Percentiles rank a stretch among this genome's conserved stretches.
These are phyloP conservation scores for Gigaspora rosea DNA, from an alignment of 192 early-diverging fungal species.

Conservation along the genomic window DNA sequence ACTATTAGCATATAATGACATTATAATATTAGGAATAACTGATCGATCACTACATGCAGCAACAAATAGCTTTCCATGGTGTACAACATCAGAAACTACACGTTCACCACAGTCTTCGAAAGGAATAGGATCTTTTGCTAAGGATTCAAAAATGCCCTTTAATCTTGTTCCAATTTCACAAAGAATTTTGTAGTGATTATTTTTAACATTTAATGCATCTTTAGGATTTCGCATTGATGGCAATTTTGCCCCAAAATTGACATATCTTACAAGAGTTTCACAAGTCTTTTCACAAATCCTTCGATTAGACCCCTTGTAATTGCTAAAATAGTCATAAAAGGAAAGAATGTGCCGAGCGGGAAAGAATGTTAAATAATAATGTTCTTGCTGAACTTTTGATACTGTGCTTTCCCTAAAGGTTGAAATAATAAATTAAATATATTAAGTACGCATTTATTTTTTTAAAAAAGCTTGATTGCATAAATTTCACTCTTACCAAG, in stretches of 20 bases:
- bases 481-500: too few relatives aligned
- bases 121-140: background rate
- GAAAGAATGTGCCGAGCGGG: conserved; percentile 24
- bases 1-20: conserved; percentile 33
- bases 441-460: background rate
- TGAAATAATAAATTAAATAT: background rate
- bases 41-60: conserved; percentile 25
- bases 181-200: background rate
- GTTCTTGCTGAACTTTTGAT: conserved; percentile 4
- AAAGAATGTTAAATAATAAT: conserved; percentile 32
- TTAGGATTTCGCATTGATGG: background rate
- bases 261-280: background rate
- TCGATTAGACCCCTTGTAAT: background rate
- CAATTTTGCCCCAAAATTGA: background rate
- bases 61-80: conserved; percentile 26
- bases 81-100: conserved; percentile 23
- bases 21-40: conserved; percentile 20
- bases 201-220: conserved; percentile 14
- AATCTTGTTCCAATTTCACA: conserved; percentile 13
- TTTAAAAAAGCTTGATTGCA: background rate
- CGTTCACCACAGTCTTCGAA: background rate
- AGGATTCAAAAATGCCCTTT: background rate
- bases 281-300: background rate
- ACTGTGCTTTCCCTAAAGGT: conserved; percentile 6
- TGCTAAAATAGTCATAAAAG: conserved; percentile 30